phyloP scores from a whole-genome alignment of 768 basidiomycete species.

The Lentinula sp. region DNA sequence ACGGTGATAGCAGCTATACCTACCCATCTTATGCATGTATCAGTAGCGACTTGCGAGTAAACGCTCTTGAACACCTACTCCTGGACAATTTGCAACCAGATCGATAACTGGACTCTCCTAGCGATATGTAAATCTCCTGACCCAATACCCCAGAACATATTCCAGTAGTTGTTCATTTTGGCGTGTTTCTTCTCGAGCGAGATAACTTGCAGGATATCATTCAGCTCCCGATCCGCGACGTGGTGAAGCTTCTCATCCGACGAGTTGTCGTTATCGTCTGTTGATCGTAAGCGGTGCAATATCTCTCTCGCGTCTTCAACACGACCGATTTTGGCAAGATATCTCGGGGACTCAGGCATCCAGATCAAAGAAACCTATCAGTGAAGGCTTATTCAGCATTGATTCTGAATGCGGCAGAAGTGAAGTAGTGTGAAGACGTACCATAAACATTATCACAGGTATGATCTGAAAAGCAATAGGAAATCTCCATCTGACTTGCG shows the following conservation, averaged over 20 bases:
- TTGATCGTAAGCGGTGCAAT: slow-evolving; percentile 25
- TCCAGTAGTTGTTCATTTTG: slow-evolving; percentile 34
- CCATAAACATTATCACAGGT: slow-evolving; percentile 33
- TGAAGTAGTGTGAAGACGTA: slow-evolving; percentile 7
- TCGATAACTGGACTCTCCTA: slow-evolving; percentile 33
- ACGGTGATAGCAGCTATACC: slow-evolving; percentile 42
- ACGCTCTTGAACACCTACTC: slow-evolving; percentile 18
- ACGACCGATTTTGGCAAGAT: slow-evolving; percentile 34
- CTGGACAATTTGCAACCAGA: slow-evolving; percentile 41
- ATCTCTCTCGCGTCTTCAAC: slow-evolving; percentile 29
- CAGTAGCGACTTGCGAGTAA: not conserved
- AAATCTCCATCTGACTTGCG: slow-evolving; percentile 32
- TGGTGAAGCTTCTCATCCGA: slow-evolving; percentile 10
- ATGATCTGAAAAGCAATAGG: slow-evolving; percentile 40
- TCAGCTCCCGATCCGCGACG: slow-evolving; percentile 24
- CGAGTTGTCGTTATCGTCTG: slow-evolving; percentile 9
- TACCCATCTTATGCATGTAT: slow-evolving; percentile 26
- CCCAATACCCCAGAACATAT: slow-evolving; percentile 40
- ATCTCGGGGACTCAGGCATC: slow-evolving; percentile 32
- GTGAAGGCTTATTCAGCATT: not conserved
- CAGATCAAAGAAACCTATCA: slow-evolving; percentile 25
- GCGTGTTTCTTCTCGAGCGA: slow-evolving; percentile 33
- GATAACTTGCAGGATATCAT: slow-evolving; percentile 31
- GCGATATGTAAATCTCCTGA: slow-evolving; percentile 35
- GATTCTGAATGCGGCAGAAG: not conserved